Conservation (phyloP, 2,329 filamentous ascomycete genomes). For the Curvularia eragrostidis region DNA sequence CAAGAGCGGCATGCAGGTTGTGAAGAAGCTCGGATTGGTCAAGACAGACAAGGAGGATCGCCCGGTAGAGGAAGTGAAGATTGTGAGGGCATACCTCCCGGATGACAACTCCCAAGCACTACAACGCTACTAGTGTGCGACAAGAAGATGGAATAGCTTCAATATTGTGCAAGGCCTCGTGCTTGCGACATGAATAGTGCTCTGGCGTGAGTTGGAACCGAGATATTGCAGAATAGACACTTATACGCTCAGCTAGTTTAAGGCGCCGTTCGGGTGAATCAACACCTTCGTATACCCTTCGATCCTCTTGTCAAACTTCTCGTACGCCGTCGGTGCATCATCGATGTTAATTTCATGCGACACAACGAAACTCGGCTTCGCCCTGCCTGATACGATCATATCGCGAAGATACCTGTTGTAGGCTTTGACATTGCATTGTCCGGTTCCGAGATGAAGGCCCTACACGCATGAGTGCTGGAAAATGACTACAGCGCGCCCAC, state of each 20-base stretch:
- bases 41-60: constrained; percentile 82
- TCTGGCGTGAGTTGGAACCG: constrained; percentile 7
- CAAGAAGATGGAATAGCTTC: background rate
- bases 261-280: constrained; percentile 67
- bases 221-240: constrained; percentile 4
- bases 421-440: constrained; percentile 72
- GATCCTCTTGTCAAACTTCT: constrained; percentile 70
- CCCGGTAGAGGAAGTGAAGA: constrained; percentile 82
- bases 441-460: constrained; percentile 66
- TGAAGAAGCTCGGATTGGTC: constrained; percentile 86
- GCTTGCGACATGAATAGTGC: background rate
- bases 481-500: background rate
- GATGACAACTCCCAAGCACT: constrained; percentile 61
- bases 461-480: constrained; percentile 33
- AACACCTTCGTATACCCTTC: constrained; percentile 73
- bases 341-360: constrained; percentile 70
- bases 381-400: constrained; percentile 68
- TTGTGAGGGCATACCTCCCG: constrained; percentile 74
- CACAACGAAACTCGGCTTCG: constrained; percentile 71
- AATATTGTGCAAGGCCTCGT: background rate
- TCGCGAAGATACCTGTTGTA: constrained; percentile 72
- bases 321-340: constrained; percentile 66
- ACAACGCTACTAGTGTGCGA: constrained; percentile 9
- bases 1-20: constrained; percentile 79
- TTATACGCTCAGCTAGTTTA: constrained; percentile 26